A percentile compares a stretch with the other conserved stretches of the same genome.
These are phyloP conservation scores for Leccinum truebloodii DNA, from an alignment of 768 basidiomycete genomes.

Conservation along the genomic window DNA sequence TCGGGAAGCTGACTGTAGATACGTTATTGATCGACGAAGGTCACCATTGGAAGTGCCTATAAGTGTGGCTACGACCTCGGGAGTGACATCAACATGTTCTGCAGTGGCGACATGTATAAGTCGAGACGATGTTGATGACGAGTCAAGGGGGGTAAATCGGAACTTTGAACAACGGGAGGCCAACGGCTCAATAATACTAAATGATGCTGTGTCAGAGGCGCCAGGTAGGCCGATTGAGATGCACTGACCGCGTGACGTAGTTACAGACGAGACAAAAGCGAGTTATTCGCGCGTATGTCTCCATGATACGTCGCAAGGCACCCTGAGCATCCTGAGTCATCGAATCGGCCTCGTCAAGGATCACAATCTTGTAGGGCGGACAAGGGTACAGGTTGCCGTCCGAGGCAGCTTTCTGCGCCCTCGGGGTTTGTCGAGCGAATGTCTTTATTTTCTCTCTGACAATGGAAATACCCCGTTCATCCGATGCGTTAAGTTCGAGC, in stretches of 20 bases:
- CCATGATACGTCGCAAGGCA: slow-evolving; percentile 97
- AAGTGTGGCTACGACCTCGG: slow-evolving; percentile 67
- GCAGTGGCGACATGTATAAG: slow-evolving; percentile 77
- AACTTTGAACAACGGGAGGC: slow-evolving; percentile 99
- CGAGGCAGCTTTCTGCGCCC: slow-evolving; percentile 70
- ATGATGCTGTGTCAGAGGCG: slow-evolving; percentile 2
- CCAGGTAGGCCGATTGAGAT: not conserved
- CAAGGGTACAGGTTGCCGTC: slow-evolving; percentile 88
- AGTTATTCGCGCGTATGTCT: slow-evolving; percentile 96
- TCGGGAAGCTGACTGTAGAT: slow-evolving; percentile 92
- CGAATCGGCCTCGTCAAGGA: slow-evolving; percentile 97
- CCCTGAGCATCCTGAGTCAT: slow-evolving; percentile 99
- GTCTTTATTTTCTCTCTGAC: slow-evolving; percentile 99
- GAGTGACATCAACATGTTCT: slow-evolving; percentile 63
- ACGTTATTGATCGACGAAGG: slow-evolving; percentile 95
- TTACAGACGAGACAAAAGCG: slow-evolving; percentile 98
- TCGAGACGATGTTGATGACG: slow-evolving; percentile 69
- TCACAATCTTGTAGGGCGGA: slow-evolving; percentile 98
- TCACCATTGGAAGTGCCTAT: slow-evolving; percentile 87
- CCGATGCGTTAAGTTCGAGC: slow-evolving; percentile 96
- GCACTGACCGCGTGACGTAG: slow-evolving; percentile 91
- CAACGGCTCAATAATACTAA: slow-evolving; percentile 95
- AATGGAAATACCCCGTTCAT: slow-evolving; percentile 95
- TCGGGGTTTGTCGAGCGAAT: slow-evolving; percentile 91
- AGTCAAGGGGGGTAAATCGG: slow-evolving; percentile 91